A percentile compares a stretch with the other conserved stretches of the same genome.
These are phyloP conservation scores for Magnusiomyces paraingens DNA, from an alignment of 1,139 yeast genomes.

Conservation along the genomic window DNA sequence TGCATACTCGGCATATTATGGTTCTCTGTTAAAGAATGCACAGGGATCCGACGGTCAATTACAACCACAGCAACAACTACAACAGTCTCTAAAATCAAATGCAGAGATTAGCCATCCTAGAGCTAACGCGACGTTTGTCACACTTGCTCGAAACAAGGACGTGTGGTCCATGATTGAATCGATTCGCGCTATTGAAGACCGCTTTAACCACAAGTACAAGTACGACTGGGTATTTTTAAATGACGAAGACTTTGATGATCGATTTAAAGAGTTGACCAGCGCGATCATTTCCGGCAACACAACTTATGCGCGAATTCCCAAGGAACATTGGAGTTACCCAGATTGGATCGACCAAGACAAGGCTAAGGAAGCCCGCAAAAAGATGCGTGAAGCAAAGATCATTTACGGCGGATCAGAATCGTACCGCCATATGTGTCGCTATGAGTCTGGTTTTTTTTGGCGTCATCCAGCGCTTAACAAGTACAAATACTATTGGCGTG, in stretches of 20 bases:
- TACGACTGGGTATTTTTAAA: conserved; percentile 76
- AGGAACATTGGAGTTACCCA: conserved; percentile 74
- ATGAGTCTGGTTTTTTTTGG: conserved; percentile 87
- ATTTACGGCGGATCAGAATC: conserved; percentile 63
- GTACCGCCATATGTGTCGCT: conserved; percentile 89
- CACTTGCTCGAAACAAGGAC: conserved; percentile 68
- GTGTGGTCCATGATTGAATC: conserved; percentile 52
- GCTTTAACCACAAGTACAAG: conserved; percentile 59
- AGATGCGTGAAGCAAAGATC: conserved; percentile 43
- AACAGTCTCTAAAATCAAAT: background rate
- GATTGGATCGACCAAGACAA: conserved; percentile 55
- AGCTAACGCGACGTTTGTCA: conserved; percentile 63
- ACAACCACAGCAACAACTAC: background rate
- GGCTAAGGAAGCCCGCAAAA: conserved; percentile 50
- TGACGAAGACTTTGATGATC: conserved; percentile 52
- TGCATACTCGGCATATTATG: conserved; percentile 7
- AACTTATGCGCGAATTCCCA: conserved; percentile 59
- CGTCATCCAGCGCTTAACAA: conserved; percentile 65
- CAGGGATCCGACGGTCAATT: background rate
- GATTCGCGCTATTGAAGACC: conserved; percentile 58
- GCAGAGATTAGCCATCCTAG: conserved; percentile 21
- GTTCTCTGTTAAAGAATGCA: no score
- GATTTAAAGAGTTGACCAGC: conserved; percentile 43
- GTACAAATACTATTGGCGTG: conserved; percentile 92
- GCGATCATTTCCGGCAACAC: conserved; percentile 54